Conservation (phyloP, 169 alveolate species). For the Eimeria acervulina region DNA sequence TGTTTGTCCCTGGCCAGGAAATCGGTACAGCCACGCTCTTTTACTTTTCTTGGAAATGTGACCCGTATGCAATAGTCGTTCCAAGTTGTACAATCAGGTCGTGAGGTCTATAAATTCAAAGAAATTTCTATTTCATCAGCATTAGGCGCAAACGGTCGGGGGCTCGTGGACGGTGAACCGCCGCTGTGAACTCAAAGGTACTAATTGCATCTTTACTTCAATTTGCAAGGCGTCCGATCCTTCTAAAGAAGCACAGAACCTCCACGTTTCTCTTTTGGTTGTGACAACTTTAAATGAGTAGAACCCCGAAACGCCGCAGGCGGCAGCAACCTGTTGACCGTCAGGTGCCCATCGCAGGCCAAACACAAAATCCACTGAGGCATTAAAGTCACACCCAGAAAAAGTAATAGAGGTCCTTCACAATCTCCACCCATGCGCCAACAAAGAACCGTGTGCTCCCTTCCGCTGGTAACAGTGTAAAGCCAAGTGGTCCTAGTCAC, state of each 20-base stretch:
- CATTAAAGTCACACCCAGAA: background rate
- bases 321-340: background rate
- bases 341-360: slow-evolving; percentile 20
- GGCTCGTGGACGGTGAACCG: no score
- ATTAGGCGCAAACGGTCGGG: no score
- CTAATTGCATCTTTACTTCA: background rate
- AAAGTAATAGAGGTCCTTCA: no score
- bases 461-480: background rate
- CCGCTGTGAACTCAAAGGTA: background rate
- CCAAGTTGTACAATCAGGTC: no score
- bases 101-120: no score
- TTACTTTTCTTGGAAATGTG: no score
- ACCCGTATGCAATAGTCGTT: no score
- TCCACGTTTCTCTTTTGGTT: slow-evolving; percentile 3
- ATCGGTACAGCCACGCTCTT: no score
- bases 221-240: background rate
- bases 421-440: no score
- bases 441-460: background rate
- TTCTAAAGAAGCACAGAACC: background rate
- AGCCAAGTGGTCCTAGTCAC: no score
- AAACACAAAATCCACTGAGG: background rate
- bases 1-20: no score
- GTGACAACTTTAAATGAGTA: background rate
- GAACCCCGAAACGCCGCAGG: slow-evolving; percentile 9
- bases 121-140: no score